Evolutionary conservation across 768 basidiomycete species (phyloP).

Genomic region (Lepiota brunneoincarnata): DNA sequence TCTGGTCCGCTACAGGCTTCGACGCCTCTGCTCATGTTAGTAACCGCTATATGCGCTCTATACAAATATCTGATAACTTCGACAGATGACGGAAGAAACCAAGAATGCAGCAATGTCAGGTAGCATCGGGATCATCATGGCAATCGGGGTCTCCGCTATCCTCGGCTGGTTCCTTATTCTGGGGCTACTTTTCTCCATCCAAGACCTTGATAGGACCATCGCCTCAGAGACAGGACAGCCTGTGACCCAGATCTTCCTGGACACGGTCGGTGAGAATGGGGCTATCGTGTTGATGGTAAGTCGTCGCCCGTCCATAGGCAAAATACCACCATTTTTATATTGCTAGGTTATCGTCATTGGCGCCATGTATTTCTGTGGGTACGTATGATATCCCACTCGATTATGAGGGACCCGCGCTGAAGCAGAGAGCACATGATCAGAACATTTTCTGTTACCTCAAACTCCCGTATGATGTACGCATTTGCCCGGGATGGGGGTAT

Average conservation of each 20-base stretch:
- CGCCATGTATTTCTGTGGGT: constrained; percentile 76
- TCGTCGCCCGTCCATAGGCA: background rate
- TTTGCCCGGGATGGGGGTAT: constrained; percentile 76
- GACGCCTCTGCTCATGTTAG: constrained; percentile 72
- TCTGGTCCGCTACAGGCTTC: constrained; percentile 50
- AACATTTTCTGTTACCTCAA: constrained; percentile 76
- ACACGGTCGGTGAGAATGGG: constrained; percentile 70
- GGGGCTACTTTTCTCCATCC: constrained; percentile 74
- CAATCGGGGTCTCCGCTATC: constrained; percentile 68
- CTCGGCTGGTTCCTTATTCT: constrained; percentile 77
- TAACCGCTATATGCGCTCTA: background rate
- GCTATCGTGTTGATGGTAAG: constrained; percentile 72
- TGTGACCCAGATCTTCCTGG: constrained; percentile 76
- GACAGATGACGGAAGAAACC: constrained; percentile 78
- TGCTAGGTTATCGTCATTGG: constrained; percentile 60
- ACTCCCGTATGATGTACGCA: constrained; percentile 82
- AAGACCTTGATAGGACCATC: constrained; percentile 59
- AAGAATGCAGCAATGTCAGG: constrained; percentile 66
- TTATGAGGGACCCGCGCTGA: background rate
- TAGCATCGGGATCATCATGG: constrained; percentile 64
- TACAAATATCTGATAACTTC: background rate
- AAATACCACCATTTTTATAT: background rate
- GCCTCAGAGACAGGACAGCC: constrained; percentile 59
- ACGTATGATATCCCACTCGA: constrained; percentile 14
- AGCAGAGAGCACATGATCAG: constrained; percentile 24